phyloP scores from a whole-genome alignment of 2,329 filamentous ascomycete genomes.

The Ophiobolus disseminans region DNA sequence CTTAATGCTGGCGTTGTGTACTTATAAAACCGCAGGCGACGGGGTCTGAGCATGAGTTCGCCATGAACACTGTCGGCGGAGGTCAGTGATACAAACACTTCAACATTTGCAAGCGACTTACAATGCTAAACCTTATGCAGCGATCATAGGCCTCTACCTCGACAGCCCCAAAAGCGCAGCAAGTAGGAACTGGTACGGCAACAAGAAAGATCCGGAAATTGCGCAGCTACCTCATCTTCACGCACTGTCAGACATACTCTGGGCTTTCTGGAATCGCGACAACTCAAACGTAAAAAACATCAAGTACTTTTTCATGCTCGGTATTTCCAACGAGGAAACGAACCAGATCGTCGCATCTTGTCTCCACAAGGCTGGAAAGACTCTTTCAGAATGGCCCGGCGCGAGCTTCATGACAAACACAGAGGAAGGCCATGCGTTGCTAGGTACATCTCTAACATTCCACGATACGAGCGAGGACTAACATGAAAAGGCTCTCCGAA shows the following conservation, averaged over 20 bases:
- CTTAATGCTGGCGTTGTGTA: not conserved
- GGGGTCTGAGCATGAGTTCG: slow-evolving; percentile 24
- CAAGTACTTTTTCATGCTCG: slow-evolving; percentile 24
- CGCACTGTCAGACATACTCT: slow-evolving; percentile 15
- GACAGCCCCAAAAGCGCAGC: slow-evolving; percentile 15
- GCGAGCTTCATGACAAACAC: slow-evolving; percentile 14
- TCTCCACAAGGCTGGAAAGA: slow-evolving; percentile 5
- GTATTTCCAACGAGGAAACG: slow-evolving; percentile 25
- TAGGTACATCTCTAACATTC: slow-evolving; percentile 14
- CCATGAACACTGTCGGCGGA: slow-evolving; percentile 16
- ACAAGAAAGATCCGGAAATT: not conserved
- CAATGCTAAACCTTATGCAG: slow-evolving; percentile 1
- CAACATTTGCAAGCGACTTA: not conserved
- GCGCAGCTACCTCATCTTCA: slow-evolving; percentile 9
- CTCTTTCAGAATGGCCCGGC: slow-evolving; percentile 26
- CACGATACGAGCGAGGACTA: not conserved
- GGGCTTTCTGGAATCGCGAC: slow-evolving; percentile 17
- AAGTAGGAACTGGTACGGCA: slow-evolving; percentile 12
- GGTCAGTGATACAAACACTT: not conserved
- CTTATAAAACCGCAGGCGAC: slow-evolving; percentile 24
- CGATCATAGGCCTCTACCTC: slow-evolving; percentile 20
- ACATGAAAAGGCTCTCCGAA: slow-evolving; percentile 14
- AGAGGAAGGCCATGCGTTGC: slow-evolving; percentile 22
- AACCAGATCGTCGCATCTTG: slow-evolving; percentile 21
- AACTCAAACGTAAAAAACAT: slow-evolving; percentile 15